Evolutionary conservation across 2,329 filamentous ascomycete species (phyloP), one percentile per base, ranked within the genome.

Genomic region (Verticillium nubilum): DNA sequence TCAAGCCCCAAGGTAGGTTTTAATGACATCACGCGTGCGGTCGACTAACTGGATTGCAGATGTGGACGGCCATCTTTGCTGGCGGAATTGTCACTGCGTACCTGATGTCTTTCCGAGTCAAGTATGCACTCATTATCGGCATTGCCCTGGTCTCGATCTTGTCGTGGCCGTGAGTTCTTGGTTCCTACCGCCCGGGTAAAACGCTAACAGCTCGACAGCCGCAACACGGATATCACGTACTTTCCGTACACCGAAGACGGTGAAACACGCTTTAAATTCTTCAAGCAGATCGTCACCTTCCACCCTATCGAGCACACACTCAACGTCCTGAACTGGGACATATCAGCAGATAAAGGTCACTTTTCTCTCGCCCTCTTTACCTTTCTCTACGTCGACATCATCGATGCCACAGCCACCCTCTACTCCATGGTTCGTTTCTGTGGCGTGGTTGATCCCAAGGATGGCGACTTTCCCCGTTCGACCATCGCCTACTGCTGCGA

Each of bases 1-100:
- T 82, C 86, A 5, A 95, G 84, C 67, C 88, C 91, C 9, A 89
- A 89, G 55, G 87, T 84, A 70, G 66, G 74, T 67, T 13, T 9
- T 19, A 13, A 60, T 61, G 61, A 53, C 25, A 4, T 19, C 10
- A 26, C 12, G n/a, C 17, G 10, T 52, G 7, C 19, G n/a, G 7
- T 57, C n/a, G 33, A 13, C 54, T 27, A 31, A 25, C 42, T 23
- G 15, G 19, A 26, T 2, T 42, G 28, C 61, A 87, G 85, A 78
- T 96, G 81, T 97, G 92, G 92, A 84, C 96, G 58, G 92, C 90
- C 12, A 88, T 96, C 64, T 87, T 92, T 69, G 86, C 88, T 58
- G 91, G 92, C 15, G 91, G 91, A 33, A 79, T 96, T 53, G 73
- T 96, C 37, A 94, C 91, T 0, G 86, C 89, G 5, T 83, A 94